These are phyloP conservation scores for Poteriospumella lacustris DNA, from an alignment of 108 stramenopile genomes.

Conservation along the genomic window DNA sequence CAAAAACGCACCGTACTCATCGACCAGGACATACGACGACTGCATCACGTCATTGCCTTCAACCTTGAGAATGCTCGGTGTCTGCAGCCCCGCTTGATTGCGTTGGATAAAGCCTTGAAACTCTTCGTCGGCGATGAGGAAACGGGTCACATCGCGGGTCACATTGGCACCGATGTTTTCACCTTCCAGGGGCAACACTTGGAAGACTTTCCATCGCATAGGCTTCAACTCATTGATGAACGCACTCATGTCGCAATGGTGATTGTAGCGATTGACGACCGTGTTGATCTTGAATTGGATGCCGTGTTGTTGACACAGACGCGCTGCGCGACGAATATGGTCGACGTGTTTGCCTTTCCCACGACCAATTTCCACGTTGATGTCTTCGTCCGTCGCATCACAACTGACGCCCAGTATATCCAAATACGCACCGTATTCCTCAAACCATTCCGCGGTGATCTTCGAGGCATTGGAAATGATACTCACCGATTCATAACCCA, in stretches of 20 bases:
- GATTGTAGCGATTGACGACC: background rate
- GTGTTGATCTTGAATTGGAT: background rate
- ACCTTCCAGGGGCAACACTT: background rate
- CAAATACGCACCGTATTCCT: background rate
- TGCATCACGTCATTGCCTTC: background rate
- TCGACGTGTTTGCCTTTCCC: background rate
- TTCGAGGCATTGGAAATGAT: background rate
- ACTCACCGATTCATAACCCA: background rate
- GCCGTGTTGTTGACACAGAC: background rate
- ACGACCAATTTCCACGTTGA: background rate
- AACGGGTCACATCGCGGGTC: background rate
- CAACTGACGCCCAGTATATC: background rate
- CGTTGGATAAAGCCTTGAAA: background rate
- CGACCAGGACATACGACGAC: background rate
- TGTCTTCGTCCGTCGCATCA: background rate
- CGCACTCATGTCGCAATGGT: background rate
- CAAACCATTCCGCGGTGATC: background rate
- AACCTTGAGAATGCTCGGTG: background rate
- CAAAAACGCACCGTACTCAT: background rate
- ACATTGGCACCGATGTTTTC: background rate
- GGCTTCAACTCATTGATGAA: background rate
- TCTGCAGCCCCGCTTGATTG: background rate
- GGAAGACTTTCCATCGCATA: background rate
- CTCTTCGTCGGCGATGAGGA: background rate
- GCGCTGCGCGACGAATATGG: background rate